These are phyloP conservation scores for Alternaria sp. DNA, from an alignment of 2,329 filamentous ascomycete genomes.

Conservation along the genomic window DNA sequence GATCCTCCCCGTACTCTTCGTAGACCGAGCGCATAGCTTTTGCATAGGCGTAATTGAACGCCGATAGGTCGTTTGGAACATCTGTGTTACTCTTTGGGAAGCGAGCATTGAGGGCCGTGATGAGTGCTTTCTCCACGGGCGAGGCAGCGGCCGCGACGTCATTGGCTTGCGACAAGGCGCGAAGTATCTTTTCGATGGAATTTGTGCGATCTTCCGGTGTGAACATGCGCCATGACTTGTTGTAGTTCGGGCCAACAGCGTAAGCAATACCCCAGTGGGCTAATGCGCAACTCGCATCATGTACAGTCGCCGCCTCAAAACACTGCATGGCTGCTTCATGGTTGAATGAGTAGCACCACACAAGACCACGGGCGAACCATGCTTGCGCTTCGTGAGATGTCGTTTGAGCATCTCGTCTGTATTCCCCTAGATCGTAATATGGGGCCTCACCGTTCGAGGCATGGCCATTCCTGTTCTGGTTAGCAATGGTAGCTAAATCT, in stretches of 20 bases:
- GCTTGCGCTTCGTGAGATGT: conserved; percentile 44
- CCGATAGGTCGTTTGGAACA: neutral
- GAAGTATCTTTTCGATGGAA: conserved; percentile 63
- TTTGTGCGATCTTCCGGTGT: conserved; percentile 53
- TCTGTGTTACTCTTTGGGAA: neutral
- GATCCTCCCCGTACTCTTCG: conserved; percentile 55
- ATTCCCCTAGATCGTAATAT: neutral
- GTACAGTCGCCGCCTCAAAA: conserved; percentile 61
- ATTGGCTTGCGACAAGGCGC: neutral
- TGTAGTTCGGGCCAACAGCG: conserved; percentile 73
- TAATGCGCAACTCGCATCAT: conserved; percentile 56
- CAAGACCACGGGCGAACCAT: conserved; percentile 72
- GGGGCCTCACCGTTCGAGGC: neutral
- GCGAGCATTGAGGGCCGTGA: neutral
- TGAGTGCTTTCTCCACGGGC: neutral
- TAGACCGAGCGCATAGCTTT: conserved; percentile 63
- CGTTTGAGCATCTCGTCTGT: neutral
- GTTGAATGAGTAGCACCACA: conserved; percentile 75
- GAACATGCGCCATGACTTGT: conserved; percentile 75
- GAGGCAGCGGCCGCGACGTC: neutral
- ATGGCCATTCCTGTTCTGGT: neutral
- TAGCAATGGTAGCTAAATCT: neutral
- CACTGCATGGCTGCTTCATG: conserved; percentile 70
- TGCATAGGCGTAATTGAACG: conserved; percentile 60
- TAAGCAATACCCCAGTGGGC: conserved; percentile 67